Conservation (phyloP, 176 grass and related monocot species). For the Rhynchospora pubera region DNA sequence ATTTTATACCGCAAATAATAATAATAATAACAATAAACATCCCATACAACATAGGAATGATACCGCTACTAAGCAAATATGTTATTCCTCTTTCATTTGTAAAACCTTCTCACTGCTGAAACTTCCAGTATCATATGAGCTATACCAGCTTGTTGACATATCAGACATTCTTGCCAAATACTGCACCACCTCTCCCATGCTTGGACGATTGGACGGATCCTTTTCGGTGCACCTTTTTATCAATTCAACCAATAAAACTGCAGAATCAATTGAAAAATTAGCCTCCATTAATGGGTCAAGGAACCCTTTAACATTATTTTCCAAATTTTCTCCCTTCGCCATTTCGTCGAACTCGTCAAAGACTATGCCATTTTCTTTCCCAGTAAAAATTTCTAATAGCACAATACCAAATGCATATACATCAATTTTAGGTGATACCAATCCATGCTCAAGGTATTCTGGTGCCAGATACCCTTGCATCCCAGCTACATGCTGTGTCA, state of each 20-base stretch:
- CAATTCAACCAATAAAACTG: conserved; percentile 31
- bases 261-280: conserved; percentile 30
- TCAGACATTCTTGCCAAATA: conserved; percentile 30
- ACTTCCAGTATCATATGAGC: conserved; percentile 23
- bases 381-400: conserved; percentile 60
- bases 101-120: conserved; percentile 22
- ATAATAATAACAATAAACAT: not conserved
- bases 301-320: conserved; percentile 39
- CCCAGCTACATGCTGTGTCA: conserved; percentile 54
- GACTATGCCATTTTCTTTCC: conserved; percentile 20
- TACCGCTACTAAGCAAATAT: not conserved
- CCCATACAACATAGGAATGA: no score
- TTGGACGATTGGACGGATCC: conserved; percentile 28
- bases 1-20: not conserved
- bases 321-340: not conserved
- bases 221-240: conserved; percentile 43
- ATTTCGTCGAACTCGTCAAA: conserved; percentile 27
- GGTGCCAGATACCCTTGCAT: conserved; percentile 47
- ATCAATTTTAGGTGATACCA: conserved; percentile 59
- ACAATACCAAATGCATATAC: conserved; percentile 72
- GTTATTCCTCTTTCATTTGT: conserved; percentile 11
- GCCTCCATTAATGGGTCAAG: conserved; percentile 49
- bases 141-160: conserved; percentile 21
- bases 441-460: conserved; percentile 66
- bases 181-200: conserved; percentile 47